Base-by-base conservation (phyloP, 805 yeast species). In the Myxozyma sirexii region DNA sequence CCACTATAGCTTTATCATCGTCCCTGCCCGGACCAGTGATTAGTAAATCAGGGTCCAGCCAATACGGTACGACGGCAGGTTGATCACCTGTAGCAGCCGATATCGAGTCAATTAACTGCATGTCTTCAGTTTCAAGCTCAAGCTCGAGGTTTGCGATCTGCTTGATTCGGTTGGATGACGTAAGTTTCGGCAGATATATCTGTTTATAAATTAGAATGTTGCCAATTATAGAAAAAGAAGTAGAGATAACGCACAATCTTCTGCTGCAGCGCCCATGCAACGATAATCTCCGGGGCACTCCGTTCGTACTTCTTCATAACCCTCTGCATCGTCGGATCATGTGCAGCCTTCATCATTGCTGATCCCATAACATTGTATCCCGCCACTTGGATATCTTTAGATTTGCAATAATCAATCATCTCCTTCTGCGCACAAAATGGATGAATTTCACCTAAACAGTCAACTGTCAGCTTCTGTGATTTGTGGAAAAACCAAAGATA, bases 281-380 rank as follows among this genome's bases (percentile, higher is more conserved):
- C 77, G 21, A 83, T 75, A 10, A 90, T 78, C 65, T 82, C 87
- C 15, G 67, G 82, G 0, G 80, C 76, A 1, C 79, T 67, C 12
- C 77, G 82, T 23, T 74, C 69, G 69, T 87, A 80, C 70, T 83
- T 83, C 55, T 79, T 71, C 23, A 89, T 87, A 41, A 88, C 70
- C 64, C 82, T 77, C 47, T 73, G 67, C 13, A 87, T 78, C 17
- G 15, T 44, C 19, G 82, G 78, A 4, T 59, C 50, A 39, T 38
- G 23, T 21, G 50, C 80, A 70, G 10, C 77, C 82, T 23, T 72
- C 69, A 67, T 87, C 80, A 72, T 31, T 15, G 48, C 51, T 13
- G 56, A 78, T 43, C 91, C 93, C 67, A 89, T 77, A 27, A 96
- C 94, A 31, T 89, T 84, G 75, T 88, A 90, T 6, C 96, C 96